Evolutionary conservation across 768 basidiomycete species (phyloP), one percentile per base, ranked within the genome.

Genomic region (Lentinula edodes): DNA sequence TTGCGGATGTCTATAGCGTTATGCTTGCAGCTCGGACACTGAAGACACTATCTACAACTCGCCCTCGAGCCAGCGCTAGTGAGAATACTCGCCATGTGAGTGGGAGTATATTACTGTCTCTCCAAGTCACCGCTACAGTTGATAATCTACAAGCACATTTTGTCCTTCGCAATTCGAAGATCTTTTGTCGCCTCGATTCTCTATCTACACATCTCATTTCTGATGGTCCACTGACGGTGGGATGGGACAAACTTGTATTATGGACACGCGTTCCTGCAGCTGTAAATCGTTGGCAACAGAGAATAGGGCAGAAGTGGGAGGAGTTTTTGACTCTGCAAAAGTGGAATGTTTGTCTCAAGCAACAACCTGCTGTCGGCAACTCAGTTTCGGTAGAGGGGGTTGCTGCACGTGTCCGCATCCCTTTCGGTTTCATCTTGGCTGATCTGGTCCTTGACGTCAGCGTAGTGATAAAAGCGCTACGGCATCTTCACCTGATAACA

Each of bases 321-420:
- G 91, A 94, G 68, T 74, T 96, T 5, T 71, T 80, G 5, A 80
- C 81, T 7, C 67, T 95, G 2, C 81, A 83, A 60, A 75, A 76
- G 50, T 83, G 87, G 78, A 74, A 76, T 60, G 65, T 75, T 12
- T 78, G 71, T 28, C 72, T 75, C 63, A 69, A 70, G 52, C 71
- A 64, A 20, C 67, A 73, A 39, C 67, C 67, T 13, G 71, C 68
- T 18, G 68, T 66, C 32, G 42, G 41, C 36, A 42, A 38, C 39
- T 52, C 73, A 8, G 73, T 95, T 58, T 68, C 74, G 5, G 70
- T 90, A 55, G 74, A 81, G 28, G 85, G 82, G 18, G 85, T 91
- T 39, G 87, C 85, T 55, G 80, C 84, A 1, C 85, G 85, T 23
- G 67, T 97, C n/a, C 85, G 86, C 18, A 87, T 98, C 39, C 94